Base-by-base conservation (phyloP, 1,284 basidiomycete genomes). In the Cryptococcus sp. region DNA sequence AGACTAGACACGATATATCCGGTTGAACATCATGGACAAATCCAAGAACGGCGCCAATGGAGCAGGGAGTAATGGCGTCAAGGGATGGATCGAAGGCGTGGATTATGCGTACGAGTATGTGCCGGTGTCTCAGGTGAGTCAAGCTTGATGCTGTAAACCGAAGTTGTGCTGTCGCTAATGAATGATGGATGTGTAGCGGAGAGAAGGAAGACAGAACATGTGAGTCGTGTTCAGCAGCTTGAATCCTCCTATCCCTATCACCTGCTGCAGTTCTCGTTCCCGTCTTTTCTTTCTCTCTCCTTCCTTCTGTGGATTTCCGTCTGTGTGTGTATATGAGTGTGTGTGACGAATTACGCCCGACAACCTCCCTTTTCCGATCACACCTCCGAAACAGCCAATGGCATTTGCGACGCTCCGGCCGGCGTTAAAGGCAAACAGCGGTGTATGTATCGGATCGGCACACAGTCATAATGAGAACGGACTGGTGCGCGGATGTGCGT, bases 31-130 rank as follows among this genome's bases (percentile, higher is more conserved):
- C 8, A 22, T 45, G n/a, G 42, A 45, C 42, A 45, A 45, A n/a
- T 8, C n/a, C 42, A 22, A n/a, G 42, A 38, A 42, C 16, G 52
- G 53, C 17, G 49, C 48, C 1, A 50, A 42, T 31, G 39, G 50
- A n/a, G 41, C 23, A 35, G 50, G 20, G 3, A 53, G 41, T 15
- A 53, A 55, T 13, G 31, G 57, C 8, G 56, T 39, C 17, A 59
- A 62, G 31, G 60, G 57, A 19, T 70, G 67, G 68, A 53, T 65
- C 5, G 69, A 71, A 54, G 68, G 63, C 54, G 62, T 65, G 13
- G 75, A 77, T 49, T 75, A 67, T 53, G 75, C 74, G 41, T 77
- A 77, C 61, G 75, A 77, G 55, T 77, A 77, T 57, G 74, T 77
- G 20, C 69, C 71, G 19, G 71, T 77, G 10, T 41, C 66, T 23